Conservation (phyloP, 2,329 filamentous ascomycete genomes). For the Tricladium varicosporioides region DNA sequence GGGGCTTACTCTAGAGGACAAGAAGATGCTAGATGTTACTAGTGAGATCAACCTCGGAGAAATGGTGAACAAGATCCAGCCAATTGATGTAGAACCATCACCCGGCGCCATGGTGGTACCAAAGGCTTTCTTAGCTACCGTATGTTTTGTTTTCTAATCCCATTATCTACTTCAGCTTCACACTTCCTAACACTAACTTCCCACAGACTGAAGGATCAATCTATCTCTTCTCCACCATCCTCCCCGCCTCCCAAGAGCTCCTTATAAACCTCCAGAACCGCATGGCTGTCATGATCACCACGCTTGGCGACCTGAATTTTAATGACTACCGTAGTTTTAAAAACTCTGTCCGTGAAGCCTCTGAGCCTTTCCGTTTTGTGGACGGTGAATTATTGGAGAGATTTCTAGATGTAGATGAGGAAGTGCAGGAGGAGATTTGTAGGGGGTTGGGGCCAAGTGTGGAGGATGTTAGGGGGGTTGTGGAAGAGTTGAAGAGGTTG, state of each 20-base stretch:
- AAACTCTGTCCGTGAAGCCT: slow-evolving; percentile 65
- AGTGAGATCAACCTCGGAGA: slow-evolving; percentile 86
- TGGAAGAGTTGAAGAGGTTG: slow-evolving; percentile 62
- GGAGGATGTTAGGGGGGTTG: slow-evolving; percentile 58
- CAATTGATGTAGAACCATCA: slow-evolving; percentile 64
- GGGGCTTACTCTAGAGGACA: slow-evolving; percentile 74
- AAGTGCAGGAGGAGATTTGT: slow-evolving; percentile 51
- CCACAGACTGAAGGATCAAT: slow-evolving; percentile 81
- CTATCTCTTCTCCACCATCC: slow-evolving; percentile 83
- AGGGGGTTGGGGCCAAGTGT: slow-evolving; percentile 58
- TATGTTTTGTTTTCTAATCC: slow-evolving; percentile 46
- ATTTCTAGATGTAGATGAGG: slow-evolving; percentile 71
- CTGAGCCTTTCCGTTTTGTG: slow-evolving; percentile 81
- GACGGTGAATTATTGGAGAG: slow-evolving; percentile 88
- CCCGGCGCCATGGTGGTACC: slow-evolving; percentile 70
- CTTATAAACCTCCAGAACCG: slow-evolving; percentile 77
- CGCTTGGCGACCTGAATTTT: slow-evolving; percentile 74
- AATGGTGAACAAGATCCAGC: slow-evolving; percentile 85
- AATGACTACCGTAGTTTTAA: slow-evolving; percentile 78
- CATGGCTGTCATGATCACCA: slow-evolving; percentile 64
- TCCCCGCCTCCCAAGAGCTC: slow-evolving; percentile 69
- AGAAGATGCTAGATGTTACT: slow-evolving; percentile 65
- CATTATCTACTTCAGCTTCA: not conserved
- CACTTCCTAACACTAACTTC: slow-evolving; percentile 18
- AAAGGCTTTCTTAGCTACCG: slow-evolving; percentile 84